phyloP scores from a whole-genome alignment of 192 early-diverging fungal genomes.

The Coemansia sp. region DNA sequence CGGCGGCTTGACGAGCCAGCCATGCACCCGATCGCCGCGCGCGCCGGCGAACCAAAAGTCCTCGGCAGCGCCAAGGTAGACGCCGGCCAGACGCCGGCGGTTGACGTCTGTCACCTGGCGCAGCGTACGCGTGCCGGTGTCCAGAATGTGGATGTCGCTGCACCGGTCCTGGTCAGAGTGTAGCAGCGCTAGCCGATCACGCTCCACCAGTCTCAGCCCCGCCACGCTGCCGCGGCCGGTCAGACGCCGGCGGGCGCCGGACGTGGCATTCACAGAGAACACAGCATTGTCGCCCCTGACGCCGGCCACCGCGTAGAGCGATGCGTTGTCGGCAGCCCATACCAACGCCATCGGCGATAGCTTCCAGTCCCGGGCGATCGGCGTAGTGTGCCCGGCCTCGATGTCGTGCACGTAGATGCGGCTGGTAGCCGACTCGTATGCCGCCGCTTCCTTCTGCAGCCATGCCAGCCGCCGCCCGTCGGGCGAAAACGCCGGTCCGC shows the following conservation, averaged over 20 bases:
- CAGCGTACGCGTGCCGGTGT: conserved; percentile 28
- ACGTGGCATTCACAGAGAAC: conserved; percentile 33
- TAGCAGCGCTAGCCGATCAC: conserved; percentile 37
- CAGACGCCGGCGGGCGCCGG: conserved; percentile 35
- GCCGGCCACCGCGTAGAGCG: conserved; percentile 60
- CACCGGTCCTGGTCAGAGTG: conserved; percentile 50
- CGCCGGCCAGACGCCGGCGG: conserved; percentile 21
- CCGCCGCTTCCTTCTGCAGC: conserved; percentile 67
- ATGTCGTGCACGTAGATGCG: conserved; percentile 58
- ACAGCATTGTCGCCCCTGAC: conserved; percentile 62
- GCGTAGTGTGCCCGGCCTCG: background rate
- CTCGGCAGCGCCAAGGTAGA: conserved; percentile 55
- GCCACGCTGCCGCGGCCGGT: conserved; percentile 15
- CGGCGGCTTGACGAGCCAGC: conserved; percentile 63
- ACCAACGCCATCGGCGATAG: conserved; percentile 55
- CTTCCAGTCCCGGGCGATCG: conserved; percentile 49
- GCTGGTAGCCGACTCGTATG: conserved; percentile 74
- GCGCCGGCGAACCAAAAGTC: conserved; percentile 69
- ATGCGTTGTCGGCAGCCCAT: conserved; percentile 58
- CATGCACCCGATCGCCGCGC: conserved; percentile 40
- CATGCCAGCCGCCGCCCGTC: conserved; percentile 67
- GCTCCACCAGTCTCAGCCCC: conserved; percentile 5
- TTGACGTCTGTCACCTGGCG: conserved; percentile 54
- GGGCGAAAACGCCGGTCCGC: conserved; percentile 59
- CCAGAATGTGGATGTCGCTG: conserved; percentile 35